Conservation (phyloP, 371 early-diverging fungal species). For the Mucor indicus region DNA sequence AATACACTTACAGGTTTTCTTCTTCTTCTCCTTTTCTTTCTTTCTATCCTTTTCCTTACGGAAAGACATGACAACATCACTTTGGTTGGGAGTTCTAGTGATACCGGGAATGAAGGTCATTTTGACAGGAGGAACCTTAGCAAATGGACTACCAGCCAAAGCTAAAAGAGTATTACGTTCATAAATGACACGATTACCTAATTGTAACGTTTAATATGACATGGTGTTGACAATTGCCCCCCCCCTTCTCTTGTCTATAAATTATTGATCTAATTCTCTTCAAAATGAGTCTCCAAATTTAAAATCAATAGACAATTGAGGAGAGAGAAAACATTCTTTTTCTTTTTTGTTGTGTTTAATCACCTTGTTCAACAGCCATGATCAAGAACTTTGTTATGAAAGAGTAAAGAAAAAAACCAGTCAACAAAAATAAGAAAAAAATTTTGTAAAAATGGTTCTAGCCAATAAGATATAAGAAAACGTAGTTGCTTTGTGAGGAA, state of each 20-base stretch:
- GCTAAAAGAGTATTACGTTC: conserved; percentile 64
- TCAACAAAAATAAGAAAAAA: too few relatives aligned
- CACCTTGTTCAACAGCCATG: conserved; percentile 25
- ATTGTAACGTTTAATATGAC: too few relatives aligned
- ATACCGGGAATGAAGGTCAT: conserved; percentile 66
- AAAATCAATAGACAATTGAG: background rate
- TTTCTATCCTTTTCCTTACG: conserved; percentile 35
- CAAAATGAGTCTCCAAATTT: background rate
- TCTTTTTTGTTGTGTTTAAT: background rate
- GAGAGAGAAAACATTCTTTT: background rate
- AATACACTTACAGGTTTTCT: conserved; percentile 42
- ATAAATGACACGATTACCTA: conserved; percentile 56
- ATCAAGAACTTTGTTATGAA: conserved; percentile 8
- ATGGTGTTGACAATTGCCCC: too few relatives aligned
- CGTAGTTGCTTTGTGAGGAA: too few relatives aligned
- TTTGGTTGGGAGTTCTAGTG: conserved; percentile 41
- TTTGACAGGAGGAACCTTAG: conserved; percentile 60
- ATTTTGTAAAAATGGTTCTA: too few relatives aligned
- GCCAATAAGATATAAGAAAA: too few relatives aligned
- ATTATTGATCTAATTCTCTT: background rate
- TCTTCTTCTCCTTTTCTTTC: conserved; percentile 42
- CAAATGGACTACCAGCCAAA: conserved; percentile 62
- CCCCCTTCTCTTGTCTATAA: background rate
- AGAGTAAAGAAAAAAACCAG: too few relatives aligned
- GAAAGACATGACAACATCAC: conserved; percentile 26